Evolutionary conservation across 2,329 filamentous ascomycete genomes (phyloP), one percentile per base, ranked within the genome.

Genomic region (Epichloe bromicola): DNA sequence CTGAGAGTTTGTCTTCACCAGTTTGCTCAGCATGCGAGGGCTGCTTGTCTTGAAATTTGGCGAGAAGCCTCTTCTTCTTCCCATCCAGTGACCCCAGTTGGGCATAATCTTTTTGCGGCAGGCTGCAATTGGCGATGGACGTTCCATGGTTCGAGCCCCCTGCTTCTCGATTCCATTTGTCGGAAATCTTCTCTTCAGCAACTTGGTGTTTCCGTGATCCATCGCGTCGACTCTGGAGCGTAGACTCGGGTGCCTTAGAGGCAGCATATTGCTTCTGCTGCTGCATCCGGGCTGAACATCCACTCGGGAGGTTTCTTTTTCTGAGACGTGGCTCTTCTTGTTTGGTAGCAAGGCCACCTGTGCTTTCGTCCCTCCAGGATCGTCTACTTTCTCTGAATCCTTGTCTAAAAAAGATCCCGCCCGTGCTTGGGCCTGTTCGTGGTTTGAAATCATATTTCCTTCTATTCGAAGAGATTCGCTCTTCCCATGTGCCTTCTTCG

Each of bases 1-100:
- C 20, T 2, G 15, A 5, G 15, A 10, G 5, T n/a, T 33, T 45
- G 5, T 44, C 11, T 19, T 41, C 15, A 6, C 34, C 34, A 30
- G 30, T 20, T 14, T 10, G 11, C 30, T 26, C 33, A 37, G 10
- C 15, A 38, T 45, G 40, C 20, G 33, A 5, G 20, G 15, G 41
- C 41, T 39, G 50, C 6, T 37, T 11, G 46, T n/a, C 34, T 23
- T 42, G 26, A 10, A 30, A 15, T 15, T 39, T 17, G 33, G 38
- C 44, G 48, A 46, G 49, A 46, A 46, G 50, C 48, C 57, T 46
- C 36, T 57, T 55, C 49, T 50, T 48, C 51, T 57, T 54, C 30
- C 54, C 30, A 47, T 47, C 49, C 49, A 51, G 5, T 49, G 49
- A 42, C 52, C 42, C 52, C 45, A 51, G 17, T 43, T 40, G 20